These are phyloP conservation scores for Bacidia rubella DNA, from an alignment of 495 filamentous ascomycete species.

Conservation along the genomic window DNA sequence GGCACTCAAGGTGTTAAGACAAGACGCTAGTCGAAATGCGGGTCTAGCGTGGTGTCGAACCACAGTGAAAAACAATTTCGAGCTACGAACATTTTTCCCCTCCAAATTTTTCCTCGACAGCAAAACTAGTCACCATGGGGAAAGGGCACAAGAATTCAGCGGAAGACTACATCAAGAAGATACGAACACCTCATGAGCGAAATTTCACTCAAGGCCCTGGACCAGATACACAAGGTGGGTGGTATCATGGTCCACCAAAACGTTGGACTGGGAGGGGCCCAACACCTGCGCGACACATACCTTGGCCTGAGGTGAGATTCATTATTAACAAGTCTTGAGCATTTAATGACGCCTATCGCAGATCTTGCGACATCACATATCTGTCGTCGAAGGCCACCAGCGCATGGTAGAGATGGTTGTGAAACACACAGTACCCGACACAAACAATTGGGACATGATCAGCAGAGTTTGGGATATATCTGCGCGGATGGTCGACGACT, in stretches of 20 bases:
- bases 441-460: constrained; percentile 17
- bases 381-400: constrained; percentile 22
- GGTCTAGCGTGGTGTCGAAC: background rate
- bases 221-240: constrained; percentile 15
- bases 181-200: constrained; percentile 5
- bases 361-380: constrained; percentile 24
- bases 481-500: constrained; percentile 19
- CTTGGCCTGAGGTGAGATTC: constrained; percentile 17
- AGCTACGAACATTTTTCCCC: background rate
- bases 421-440: constrained; percentile 19
- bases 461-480: constrained; percentile 16
- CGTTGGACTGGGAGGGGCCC: constrained; percentile 18
- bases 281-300: constrained; percentile 18
- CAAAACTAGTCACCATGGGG: background rate
- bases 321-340: background rate
- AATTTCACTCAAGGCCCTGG: constrained; percentile 11
- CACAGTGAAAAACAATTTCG: background rate
- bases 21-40: background rate
- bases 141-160: background rate
- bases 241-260: constrained; percentile 16
- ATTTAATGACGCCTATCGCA: constrained; percentile 1
- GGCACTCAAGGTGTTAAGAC: background rate
- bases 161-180: background rate
- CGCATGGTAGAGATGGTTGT: constrained; percentile 25
- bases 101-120: too few relatives aligned